Percentiles rank a stretch among this genome's conserved stretches.
phyloP scores from a whole-genome alignment of 495 filamentous ascomycete species.

The Tuber aestivum region DNA sequence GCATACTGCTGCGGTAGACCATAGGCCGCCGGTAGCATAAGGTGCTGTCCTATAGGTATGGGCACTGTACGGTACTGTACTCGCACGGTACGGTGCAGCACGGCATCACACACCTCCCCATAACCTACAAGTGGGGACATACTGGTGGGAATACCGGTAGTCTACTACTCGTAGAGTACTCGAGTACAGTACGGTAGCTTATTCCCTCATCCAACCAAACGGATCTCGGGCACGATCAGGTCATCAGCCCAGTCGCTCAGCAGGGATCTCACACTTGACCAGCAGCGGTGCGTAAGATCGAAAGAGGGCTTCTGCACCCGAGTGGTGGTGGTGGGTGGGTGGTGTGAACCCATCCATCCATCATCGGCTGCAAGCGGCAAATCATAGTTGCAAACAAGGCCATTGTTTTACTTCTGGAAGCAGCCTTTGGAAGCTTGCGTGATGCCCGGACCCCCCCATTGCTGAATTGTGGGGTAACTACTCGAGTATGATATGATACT shows the following conservation, averaged over 20 bases:
- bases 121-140: not conserved
- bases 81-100: not conserved
- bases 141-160: not conserved
- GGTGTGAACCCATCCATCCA: not conserved
- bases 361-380: not conserved
- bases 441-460: not conserved
- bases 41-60: too few species aligned
- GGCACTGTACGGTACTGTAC: too few species aligned
- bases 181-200: too few species aligned
- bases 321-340: too few species aligned
- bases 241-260: not conserved
- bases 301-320: not conserved
- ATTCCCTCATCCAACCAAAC: not conserved
- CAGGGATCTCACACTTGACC: conserved; percentile 3
- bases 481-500: too few species aligned
- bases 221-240: not conserved
- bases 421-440: not conserved
- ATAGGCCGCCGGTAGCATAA: too few species aligned
- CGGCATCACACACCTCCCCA: not conserved
- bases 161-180: too few species aligned
- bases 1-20: too few species aligned
- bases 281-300: not conserved
- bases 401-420: not conserved
- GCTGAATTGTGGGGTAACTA: not conserved
- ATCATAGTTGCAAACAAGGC: not conserved